phyloP scores from a whole-genome alignment of 345 rosid species.

The Citrus glauca region DNA sequence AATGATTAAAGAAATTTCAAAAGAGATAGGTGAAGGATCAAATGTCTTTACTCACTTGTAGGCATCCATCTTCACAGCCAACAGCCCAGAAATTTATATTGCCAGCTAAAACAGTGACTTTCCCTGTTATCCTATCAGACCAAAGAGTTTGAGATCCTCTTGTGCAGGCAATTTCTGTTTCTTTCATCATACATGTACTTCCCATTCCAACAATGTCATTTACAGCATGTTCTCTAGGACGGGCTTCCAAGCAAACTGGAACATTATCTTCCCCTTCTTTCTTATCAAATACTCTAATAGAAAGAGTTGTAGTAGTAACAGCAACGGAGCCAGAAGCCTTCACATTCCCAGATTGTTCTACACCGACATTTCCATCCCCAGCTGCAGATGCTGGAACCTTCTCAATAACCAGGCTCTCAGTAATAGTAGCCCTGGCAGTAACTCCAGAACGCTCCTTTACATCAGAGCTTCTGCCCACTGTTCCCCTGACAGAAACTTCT shows the following conservation, averaged over 20 bases:
- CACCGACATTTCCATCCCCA: constrained; percentile 50
- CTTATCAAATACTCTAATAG: constrained; percentile 81
- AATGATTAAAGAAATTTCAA: not conserved
- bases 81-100: constrained; percentile 98
- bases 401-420: constrained; percentile 84
- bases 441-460: constrained; percentile 67
- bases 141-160: constrained; percentile 74
- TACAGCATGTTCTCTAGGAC: constrained; percentile 70
- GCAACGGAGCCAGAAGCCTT: constrained; percentile 45
- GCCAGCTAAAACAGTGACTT: constrained; percentile 91
- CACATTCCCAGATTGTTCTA: constrained; percentile 56
- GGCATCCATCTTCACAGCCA: constrained; percentile 96
- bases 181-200: constrained; percentile 60
- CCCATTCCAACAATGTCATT: constrained; percentile 75
- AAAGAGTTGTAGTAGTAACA: constrained; percentile 31
- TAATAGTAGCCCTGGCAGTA: constrained; percentile 70
- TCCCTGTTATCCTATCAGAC: constrained; percentile 87
- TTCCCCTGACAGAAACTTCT: constrained; percentile 46
- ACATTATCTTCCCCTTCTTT: constrained; percentile 61
- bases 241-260: constrained; percentile 89
- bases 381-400: constrained; percentile 56
- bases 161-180: constrained; percentile 80
- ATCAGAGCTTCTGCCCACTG: constrained; percentile 45
- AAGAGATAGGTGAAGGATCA: not conserved
- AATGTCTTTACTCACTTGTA: constrained; percentile 51